Evolutionary conservation across 1,284 basidiomycete species (phyloP), one percentile per base, ranked within the genome.

Genomic region (Cerrena zonata): DNA sequence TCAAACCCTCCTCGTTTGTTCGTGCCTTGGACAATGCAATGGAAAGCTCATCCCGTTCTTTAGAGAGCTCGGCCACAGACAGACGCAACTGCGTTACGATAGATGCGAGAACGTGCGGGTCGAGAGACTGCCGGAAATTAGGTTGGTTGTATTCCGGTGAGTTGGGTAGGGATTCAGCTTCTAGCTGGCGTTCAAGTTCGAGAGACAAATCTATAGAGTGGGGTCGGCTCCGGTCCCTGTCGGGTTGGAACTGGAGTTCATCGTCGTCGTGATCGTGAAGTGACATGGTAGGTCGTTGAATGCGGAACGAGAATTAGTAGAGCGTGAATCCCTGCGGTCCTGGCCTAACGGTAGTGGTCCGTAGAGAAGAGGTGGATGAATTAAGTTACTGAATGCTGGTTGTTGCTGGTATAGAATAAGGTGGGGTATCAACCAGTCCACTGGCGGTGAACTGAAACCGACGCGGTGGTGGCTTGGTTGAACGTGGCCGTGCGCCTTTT

Each of bases 151-250:
- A 60, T 37, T 49, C 48, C 70, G 73, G 47, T 63, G 63, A 59
- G 23, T 51, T 73, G 1, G 74, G 67, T 1, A 75, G 71, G 19
- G 78, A 79, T 49, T 88, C 87, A 61, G 76, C 73, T 48, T 82
- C 78, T 43, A 90, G 77, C 67, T 89, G 80, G 46, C 76, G 79
- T 64, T 90, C 87, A 53, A 90, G 78, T 59, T 87, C 86, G 54
- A 90, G 76, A 42, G 78, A 77, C 52, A 88, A 76, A 65, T 90
- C 88, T 58, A 89, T 87, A 37, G 87, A 89, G 56, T 75, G 82
- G 22, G 75, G 80, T 19, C 77, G 61, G 43, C 52, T 55, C 21
- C 61, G 41, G 37, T 63, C 52, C 47, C 53, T 19, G 38, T 36
- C 38, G 37, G 34, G 23, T 42, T 7, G 41, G 27, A 52, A 48